phyloP scores from a whole-genome alignment of 257 asterid genomes.

The Fraxinus anomala region DNA sequence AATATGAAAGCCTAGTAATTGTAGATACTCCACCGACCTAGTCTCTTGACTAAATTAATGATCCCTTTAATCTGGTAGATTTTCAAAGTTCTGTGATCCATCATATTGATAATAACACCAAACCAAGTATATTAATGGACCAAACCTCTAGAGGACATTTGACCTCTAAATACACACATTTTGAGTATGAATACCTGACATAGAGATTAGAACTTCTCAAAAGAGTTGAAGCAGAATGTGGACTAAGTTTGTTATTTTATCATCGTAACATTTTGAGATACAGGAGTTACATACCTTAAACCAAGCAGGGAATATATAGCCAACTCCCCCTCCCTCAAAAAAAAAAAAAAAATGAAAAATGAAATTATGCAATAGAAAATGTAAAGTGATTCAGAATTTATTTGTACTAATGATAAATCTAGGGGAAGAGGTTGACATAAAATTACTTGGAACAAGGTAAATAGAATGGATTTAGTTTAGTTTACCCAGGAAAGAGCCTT shows the following conservation, averaged over 20 bases:
- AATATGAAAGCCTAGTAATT: background rate
- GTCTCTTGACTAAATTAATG: background rate
- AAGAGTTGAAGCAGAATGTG: background rate
- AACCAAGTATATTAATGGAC: background rate
- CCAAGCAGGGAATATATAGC: background rate
- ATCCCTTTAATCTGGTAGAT: background rate
- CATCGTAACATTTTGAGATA: background rate
- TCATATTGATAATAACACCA: background rate
- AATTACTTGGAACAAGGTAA: background rate
- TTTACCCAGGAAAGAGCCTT: background rate
- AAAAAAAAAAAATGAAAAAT: background rate
- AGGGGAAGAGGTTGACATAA: background rate
- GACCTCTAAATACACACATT: background rate
- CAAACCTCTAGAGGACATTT: background rate
- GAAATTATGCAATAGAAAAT: background rate
- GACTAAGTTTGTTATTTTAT: background rate
- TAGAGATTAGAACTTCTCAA: background rate
- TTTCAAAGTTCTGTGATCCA: background rate
- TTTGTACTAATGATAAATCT: background rate
- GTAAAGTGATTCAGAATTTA: background rate
- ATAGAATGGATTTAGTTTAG: background rate
- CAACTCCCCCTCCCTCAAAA: background rate
- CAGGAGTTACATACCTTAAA: background rate
- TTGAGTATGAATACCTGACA: background rate
- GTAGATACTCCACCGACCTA: background rate